Conservation (phyloP, 352 stramenopile species). For the Phytophthora sp. region DNA sequence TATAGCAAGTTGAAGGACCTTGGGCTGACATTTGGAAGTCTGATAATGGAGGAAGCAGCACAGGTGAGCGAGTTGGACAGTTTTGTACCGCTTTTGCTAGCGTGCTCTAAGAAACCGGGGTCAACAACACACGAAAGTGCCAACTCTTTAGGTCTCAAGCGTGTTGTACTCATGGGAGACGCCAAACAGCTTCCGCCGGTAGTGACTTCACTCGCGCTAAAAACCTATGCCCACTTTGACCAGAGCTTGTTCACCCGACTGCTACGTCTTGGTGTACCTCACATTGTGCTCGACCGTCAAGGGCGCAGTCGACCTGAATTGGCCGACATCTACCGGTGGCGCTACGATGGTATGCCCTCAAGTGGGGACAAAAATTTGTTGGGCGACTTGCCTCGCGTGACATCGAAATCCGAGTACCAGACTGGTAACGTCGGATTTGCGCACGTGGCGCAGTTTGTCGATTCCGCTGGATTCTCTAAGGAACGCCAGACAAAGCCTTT, state of each 20-base stretch:
- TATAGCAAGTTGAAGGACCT: slow-evolving; percentile 87
- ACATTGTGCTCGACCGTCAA: slow-evolving; percentile 93
- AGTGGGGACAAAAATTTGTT: slow-evolving; percentile 19
- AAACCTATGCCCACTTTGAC: slow-evolving; percentile 91
- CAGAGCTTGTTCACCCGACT: slow-evolving; percentile 96
- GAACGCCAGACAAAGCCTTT: slow-evolving; percentile 81
- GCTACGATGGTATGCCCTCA: slow-evolving; percentile 46
- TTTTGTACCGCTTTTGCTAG: slow-evolving; percentile 92
- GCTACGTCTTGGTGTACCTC: slow-evolving; percentile 92
- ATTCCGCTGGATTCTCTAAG: slow-evolving; percentile 61
- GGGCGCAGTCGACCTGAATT: slow-evolving; percentile 88
- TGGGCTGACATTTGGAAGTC: slow-evolving; percentile 79
- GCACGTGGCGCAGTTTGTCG: slow-evolving; percentile 91
- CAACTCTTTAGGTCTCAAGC: slow-evolving; percentile 74
- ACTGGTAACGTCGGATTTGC: slow-evolving; percentile 90
- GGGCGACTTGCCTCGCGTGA: slow-evolving; percentile 32
- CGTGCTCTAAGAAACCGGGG: slow-evolving; percentile 41
- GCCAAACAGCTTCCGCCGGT: slow-evolving; percentile 92
- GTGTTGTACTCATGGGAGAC: slow-evolving; percentile 96
- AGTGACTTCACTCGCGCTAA: slow-evolving; percentile 89
- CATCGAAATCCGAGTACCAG: slow-evolving; percentile 33
- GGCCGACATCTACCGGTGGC: slow-evolving; percentile 89
- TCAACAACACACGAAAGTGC: not conserved
- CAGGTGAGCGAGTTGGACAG: slow-evolving; percentile 96
- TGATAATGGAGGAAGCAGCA: slow-evolving; percentile 96